A percentile compares a stretch with the other conserved stretches of the same genome.
Evolutionary conservation across 176 grass and related monocot genomes (phyloP).

Genomic region (Microstegium vimineum): DNA sequence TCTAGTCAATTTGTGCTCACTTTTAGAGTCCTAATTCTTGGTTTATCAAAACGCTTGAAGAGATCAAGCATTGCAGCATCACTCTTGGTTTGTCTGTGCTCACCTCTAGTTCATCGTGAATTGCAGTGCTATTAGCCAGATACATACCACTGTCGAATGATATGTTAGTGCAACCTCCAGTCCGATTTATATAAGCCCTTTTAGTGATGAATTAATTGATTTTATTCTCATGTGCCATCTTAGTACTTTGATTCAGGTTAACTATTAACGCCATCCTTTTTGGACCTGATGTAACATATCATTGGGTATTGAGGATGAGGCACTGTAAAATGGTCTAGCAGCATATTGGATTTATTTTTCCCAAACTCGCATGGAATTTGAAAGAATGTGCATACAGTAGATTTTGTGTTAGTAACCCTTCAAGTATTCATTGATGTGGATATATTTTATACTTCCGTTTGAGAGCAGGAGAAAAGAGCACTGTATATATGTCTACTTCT

Average conservation of each 20-base stretch:
- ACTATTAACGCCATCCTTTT: background rate
- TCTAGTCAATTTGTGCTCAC: background rate
- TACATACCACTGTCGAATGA: background rate
- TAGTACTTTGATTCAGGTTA: background rate
- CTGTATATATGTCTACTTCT: constrained; percentile 4
- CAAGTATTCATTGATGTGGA: background rate
- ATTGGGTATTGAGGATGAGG: background rate
- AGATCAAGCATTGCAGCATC: background rate
- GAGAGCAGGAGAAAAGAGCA: background rate
- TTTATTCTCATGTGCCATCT: background rate
- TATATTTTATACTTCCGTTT: constrained; percentile 4
- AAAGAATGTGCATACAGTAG: background rate
- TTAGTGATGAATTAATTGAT: background rate
- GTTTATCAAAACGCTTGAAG: background rate
- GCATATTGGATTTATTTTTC: background rate
- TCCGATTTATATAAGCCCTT: background rate
- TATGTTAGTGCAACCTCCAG: background rate
- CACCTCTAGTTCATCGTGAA: background rate
- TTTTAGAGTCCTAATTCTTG: background rate
- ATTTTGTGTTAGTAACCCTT: background rate
- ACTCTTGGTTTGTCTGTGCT: background rate
- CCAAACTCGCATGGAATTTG: background rate
- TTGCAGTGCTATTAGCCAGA: constrained; percentile 3
- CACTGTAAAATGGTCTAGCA: constrained; percentile 4
- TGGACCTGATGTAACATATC: background rate